Conservation (phyloP, 805 yeast species). For the Ogataea populi-albae region DNA sequence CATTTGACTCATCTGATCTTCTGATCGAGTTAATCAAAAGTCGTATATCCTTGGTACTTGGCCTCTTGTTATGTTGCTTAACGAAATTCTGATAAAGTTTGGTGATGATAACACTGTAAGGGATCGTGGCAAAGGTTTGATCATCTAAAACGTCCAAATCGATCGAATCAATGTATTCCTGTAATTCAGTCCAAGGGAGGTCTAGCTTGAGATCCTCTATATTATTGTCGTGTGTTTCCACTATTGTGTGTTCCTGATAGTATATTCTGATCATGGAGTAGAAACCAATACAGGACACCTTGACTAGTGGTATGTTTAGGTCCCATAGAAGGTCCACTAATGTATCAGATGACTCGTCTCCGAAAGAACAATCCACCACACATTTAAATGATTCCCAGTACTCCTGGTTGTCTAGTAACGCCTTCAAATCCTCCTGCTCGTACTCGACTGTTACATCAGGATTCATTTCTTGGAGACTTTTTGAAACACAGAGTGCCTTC, state of each 20-base stretch:
- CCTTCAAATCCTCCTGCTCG: constrained; percentile 8
- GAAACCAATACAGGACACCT: constrained; percentile 55
- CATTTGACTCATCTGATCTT: constrained; percentile 34
- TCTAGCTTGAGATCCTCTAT: constrained; percentile 66
- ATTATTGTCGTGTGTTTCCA: constrained; percentile 67
- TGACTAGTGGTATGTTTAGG: constrained; percentile 51
- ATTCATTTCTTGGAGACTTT: constrained; percentile 55
- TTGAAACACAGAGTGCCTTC: constrained; percentile 39
- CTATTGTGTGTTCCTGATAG: constrained; percentile 56
- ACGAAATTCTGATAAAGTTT: constrained; percentile 49
- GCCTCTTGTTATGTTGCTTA: constrained; percentile 18
- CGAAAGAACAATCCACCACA: constrained; percentile 39
- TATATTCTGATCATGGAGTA: constrained; percentile 58
- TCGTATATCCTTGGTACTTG: constrained; percentile 24
- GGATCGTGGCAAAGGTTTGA: constrained; percentile 57
- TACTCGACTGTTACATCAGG: constrained; percentile 48
- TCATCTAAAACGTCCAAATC: constrained; percentile 46
- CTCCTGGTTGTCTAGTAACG: constrained; percentile 6
- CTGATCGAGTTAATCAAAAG: constrained; percentile 9
- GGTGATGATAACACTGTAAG: constrained; percentile 61
- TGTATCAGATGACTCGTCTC: constrained; percentile 5
- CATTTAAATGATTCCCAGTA: constrained; percentile 50
- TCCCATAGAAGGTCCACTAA: constrained; percentile 41
- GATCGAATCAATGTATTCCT: constrained; percentile 45
- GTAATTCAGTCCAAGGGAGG: constrained; percentile 68